Base-by-base conservation (phyloP, 78 protist species). In the Tieghemostelium lacteum region DNA sequence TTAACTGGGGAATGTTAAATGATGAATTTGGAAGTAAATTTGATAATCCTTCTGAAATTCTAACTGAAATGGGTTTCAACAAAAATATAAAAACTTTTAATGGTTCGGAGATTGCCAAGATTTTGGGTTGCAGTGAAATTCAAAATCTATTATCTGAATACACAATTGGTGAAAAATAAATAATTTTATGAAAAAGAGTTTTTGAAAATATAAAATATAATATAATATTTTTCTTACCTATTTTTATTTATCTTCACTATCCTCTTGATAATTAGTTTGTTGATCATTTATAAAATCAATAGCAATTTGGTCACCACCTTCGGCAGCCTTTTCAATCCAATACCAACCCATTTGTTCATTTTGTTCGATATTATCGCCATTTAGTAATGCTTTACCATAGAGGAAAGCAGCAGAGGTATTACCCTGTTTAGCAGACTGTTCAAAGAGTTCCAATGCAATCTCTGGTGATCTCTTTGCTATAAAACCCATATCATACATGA, bases 401-500 rank as follows among this genome's bases (percentile, higher is more conserved):
- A 66, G 34, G 33, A 54, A 78, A 55, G 64, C 76, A 12, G 88
- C 45, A 16, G 37, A 39, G 19, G 40, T 24, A 37, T 78, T 26
- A 19, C 88, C 88, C 6, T 2, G 20, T 19, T 26, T 64, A 19
- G 88, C 88, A 24, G 76, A 49, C 3, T 19, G 4, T n/a, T 66
- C 66, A 31, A 61, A 78, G n/a, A 78, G 67, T 24, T 66, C 34
- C 6, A 66, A 17, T 12, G 88, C 60, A 31, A 16, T 49, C 20
- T n/a, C 0, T 4, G 26, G 0, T 28, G 28, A 37, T 36, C 63
- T 22, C 22, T 78, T 75, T 6, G 50, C 74, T 0, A 66, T 57
- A 20, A 78, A 55, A 39, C 88, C 88, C 1, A 40, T 52, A 8
- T 66, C 65, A 58, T 50, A 66, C 88, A 78, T 78, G 3, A 60